phyloP scores from a whole-genome alignment of 371 early-diverging fungal genomes.

The Synchytrium microbalum region DNA sequence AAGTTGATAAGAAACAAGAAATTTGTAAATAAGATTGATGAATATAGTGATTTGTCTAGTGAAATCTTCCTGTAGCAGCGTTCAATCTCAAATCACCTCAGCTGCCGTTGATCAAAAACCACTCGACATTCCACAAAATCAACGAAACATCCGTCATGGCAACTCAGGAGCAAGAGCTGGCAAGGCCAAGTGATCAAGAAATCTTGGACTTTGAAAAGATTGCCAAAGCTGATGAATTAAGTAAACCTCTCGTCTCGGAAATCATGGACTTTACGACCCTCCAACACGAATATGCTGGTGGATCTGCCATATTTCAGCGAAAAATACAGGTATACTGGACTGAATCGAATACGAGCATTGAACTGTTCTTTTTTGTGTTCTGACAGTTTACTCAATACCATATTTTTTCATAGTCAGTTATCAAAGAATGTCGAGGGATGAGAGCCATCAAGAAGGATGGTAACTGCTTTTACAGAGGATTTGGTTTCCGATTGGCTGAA shows the following conservation, averaged over 20 bases:
- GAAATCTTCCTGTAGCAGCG: too few relatives aligned
- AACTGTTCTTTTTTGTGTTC: background rate
- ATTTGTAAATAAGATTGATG: too few relatives aligned
- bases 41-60: too few relatives aligned
- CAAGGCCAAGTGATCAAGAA: too few relatives aligned
- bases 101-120: too few relatives aligned
- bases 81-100: too few relatives aligned
- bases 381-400: background rate
- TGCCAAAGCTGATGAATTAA: conserved; percentile 14
- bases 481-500: conserved; percentile 35
- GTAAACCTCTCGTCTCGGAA: conserved; percentile 17
- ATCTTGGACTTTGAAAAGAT: conserved; percentile 29
- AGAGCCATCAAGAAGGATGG: conserved; percentile 35
- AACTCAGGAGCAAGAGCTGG: too few relatives aligned
- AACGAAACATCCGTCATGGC: too few relatives aligned
- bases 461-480: conserved; percentile 45
- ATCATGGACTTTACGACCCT: conserved; percentile 15
- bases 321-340: conserved; percentile 17
- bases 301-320: conserved; percentile 10
- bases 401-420: conserved; percentile 10
- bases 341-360: background rate
- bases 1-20: too few relatives aligned
- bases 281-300: conserved; percentile 18
- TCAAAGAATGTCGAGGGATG: conserved; percentile 15
- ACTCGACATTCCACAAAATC: too few relatives aligned